Evolutionary conservation across 2,329 filamentous ascomycete species (phyloP), one percentile per base, ranked within the genome.

Genomic region (Arachnopeziza araneosa): DNA sequence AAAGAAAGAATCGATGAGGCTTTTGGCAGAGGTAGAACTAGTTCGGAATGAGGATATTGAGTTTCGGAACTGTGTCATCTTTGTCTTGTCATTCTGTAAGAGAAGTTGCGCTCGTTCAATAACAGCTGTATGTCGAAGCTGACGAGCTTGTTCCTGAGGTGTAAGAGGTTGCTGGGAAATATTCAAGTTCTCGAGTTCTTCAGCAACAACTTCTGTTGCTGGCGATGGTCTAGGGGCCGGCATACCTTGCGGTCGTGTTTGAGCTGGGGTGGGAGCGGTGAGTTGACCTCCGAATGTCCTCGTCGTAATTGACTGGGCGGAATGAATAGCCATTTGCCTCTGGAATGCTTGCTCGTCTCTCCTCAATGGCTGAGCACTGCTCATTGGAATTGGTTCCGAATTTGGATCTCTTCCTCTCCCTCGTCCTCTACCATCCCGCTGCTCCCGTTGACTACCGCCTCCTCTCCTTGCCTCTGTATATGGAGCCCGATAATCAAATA

Each of bases 301-400:
- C 52, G 84, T 87, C 0, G 90, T 85, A 0, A 91, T 83, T 0
- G 91, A 91, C 70, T 96, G 91, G 0, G 91, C 88, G 55, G 87
- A 93, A 68, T 96, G 92, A 55, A 98, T 91, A 50, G 92, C 93
- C 80, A 96, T 86, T 70, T 96, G 91, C 55, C 95, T 83, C 71
- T 98, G 93, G 73, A 91, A 96, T 1, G 95, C 93, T 57, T 96
- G 77, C 74, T 98, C 91, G 64, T 96, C 95, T 71, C 95, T 81
- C 54, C 90, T 84, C 70, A 97, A 73, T 1, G 91, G 87, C 66
- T 95, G 91, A 1, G 90, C 88, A 58, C 89, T 91, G 32, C 89
- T 90, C 6, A 83, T 78, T 3, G 91, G 89, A 24, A 93, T 75
- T 22, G 89, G 81, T 66, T 97, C 93, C 0, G 89, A 83, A 73